Percentiles rank a stretch among this genome's conserved stretches.
These are phyloP conservation scores for Picocystis salinarum DNA, from an alignment of 139 green algal species.

Conservation along the genomic window DNA sequence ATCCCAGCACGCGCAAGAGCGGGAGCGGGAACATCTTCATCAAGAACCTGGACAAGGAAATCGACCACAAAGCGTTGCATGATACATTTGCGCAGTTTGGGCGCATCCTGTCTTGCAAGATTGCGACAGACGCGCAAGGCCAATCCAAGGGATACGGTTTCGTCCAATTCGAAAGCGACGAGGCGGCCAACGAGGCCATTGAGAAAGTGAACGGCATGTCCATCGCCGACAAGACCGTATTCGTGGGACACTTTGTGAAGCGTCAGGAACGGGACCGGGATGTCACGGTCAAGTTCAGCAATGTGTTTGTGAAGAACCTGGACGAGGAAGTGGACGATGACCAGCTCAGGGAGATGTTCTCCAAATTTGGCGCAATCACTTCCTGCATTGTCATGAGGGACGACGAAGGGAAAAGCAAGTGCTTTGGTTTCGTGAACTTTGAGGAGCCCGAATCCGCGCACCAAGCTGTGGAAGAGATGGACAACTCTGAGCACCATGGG, in stretches of 20 bases:
- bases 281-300: constrained; percentile 48
- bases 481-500: constrained; percentile 26
- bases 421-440: constrained; percentile 90
- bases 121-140: constrained; percentile 24
- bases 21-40: constrained; percentile 87
- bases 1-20: constrained; percentile 48
- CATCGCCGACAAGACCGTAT: constrained; percentile 50
- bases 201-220: constrained; percentile 61
- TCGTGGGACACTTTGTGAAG: constrained; percentile 61
- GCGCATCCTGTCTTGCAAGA: constrained; percentile 64
- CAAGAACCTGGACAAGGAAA: constrained; percentile 84
- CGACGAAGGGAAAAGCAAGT: constrained; percentile 33
- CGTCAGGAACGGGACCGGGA: constrained; percentile 40
- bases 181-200: constrained; percentile 52
- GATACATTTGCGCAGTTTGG: constrained; percentile 79
- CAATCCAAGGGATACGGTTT: constrained; percentile 79
- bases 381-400: constrained; percentile 49
- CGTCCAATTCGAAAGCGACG: constrained; percentile 76
- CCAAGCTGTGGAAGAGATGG: constrained; percentile 50
- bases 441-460: constrained; percentile 38
- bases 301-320: constrained; percentile 88
- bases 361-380: constrained; percentile 46
- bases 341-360: constrained; percentile 40
- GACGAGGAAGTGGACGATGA: constrained; percentile 35
- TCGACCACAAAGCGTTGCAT: constrained; percentile 83